Base-by-base conservation (phyloP, 495 filamentous ascomycete species). In the Penicillium canescens region DNA sequence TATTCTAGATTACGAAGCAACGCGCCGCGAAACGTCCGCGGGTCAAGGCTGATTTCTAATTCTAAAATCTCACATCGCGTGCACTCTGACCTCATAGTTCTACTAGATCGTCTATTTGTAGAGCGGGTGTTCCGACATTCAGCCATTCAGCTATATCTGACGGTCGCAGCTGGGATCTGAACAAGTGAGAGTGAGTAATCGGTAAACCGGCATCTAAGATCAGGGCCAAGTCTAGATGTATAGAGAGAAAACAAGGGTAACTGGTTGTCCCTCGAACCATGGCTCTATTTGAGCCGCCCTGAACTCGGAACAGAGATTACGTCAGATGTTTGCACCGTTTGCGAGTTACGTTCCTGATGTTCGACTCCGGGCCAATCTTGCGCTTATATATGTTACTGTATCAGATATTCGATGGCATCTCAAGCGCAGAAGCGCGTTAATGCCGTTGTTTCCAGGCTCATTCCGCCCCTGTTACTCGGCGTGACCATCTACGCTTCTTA, bases 401-500 rank as follows among this genome's bases (percentile, higher is more conserved):
- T 52, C 49, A 54, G 52, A 46, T 40, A 55, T 52, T 18, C 14
- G 14, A 54, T 60, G 48, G 66, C 67, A 64, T 66, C 68, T 50
- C 40, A 54, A 40, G 64, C 76, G 53, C 68, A 76, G 36, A 77
- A 72, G 60, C 70, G 75, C 50, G 68, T 70, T 39, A 86, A 82
- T 65, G 52, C 78, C 39, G 79, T 71, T 59, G 72, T 77, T 35
- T 82, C 84, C 23, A 69, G 78, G 42, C 54, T 81, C 40, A 82
- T 89, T 40, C 87, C 87, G 40, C 51, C 79, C 26, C 58, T 88
- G 28, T 70, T 89, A 16, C 59, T 82, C 14, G 81, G 80, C 26
- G 69, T 81, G 28, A 72, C 85, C 50, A 77, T 77, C 7, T 90
- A 88, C 67, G 82, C 79, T 12, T 81, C 76, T 20, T 90, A 83